A percentile compares a stretch with the other conserved stretches of the same genome.
These are phyloP conservation scores for Stephanodiscus minutulus DNA, from an alignment of 108 stramenopile genomes.

Conservation along the genomic window DNA sequence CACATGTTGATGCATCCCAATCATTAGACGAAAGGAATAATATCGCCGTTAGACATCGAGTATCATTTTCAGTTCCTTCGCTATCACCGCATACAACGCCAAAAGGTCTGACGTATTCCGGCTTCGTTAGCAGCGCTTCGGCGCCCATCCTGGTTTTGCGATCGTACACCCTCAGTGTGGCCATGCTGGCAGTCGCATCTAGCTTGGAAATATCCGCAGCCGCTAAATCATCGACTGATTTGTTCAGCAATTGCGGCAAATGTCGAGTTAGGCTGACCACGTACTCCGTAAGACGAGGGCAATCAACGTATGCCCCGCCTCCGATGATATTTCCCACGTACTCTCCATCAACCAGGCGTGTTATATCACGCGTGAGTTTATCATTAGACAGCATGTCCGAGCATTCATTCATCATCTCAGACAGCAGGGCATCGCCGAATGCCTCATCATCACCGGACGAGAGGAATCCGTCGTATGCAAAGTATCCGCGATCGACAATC, in stretches of 20 bases:
- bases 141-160: conserved; percentile 35
- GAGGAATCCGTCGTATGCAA: conserved; percentile 45
- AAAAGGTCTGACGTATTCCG: conserved; percentile 21
- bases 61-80: conserved; percentile 28
- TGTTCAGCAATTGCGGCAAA: conserved; percentile 43
- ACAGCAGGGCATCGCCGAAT: conserved; percentile 36
- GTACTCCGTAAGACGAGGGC: conserved; percentile 44
- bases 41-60: conserved; percentile 34
- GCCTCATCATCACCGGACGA: conserved; percentile 23
- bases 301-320: conserved; percentile 40
- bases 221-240: conserved; percentile 14
- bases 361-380: conserved; percentile 42
- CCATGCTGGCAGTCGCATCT: conserved; percentile 40
- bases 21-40: conserved; percentile 38
- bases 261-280: conserved; percentile 48
- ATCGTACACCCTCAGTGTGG: conserved; percentile 40
- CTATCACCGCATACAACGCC: conserved; percentile 36
- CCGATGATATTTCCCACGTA: conserved; percentile 36
- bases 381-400: conserved; percentile 35
- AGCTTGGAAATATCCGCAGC: conserved; percentile 7
- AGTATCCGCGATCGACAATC: conserved; percentile 29
- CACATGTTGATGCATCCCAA: conserved; percentile 26
- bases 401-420: conserved; percentile 32
- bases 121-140: conserved; percentile 8
- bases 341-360: conserved; percentile 38